These are phyloP conservation scores for Cytospora piceicola DNA, from an alignment of 2,329 filamentous ascomycete genomes.

Conservation along the genomic window DNA sequence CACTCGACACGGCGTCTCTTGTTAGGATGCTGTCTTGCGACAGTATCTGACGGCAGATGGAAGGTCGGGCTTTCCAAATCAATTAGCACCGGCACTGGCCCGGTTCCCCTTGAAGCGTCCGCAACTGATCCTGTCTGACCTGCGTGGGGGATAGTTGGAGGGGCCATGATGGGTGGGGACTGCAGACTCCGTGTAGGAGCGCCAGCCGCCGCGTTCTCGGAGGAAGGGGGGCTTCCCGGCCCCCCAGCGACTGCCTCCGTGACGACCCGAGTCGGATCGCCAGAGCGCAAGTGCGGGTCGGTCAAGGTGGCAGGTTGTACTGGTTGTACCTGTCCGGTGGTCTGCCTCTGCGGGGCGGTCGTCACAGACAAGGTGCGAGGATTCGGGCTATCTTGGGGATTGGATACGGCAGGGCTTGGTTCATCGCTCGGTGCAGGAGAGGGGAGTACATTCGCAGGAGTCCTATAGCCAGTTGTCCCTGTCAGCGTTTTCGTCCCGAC, in stretches of 20 bases:
- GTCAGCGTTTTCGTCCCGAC: slow-evolving; percentile 10
- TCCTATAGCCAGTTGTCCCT: slow-evolving; percentile 19
- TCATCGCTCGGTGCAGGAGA: slow-evolving; percentile 69
- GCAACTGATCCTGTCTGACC: not conserved
- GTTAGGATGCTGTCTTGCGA: slow-evolving; percentile 4
- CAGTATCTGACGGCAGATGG: not conserved
- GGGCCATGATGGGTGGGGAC: slow-evolving; percentile 19
- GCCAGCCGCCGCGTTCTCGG: slow-evolving; percentile 1
- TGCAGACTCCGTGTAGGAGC: not conserved
- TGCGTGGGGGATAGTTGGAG: slow-evolving; percentile 10
- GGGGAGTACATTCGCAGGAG: slow-evolving; percentile 49
- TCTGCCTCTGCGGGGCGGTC: slow-evolving; percentile 24
- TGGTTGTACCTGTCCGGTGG: not conserved
- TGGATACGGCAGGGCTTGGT: slow-evolving; percentile 50
- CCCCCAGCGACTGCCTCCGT: not conserved
- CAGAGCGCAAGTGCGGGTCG: not conserved
- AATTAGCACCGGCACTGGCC: not conserved
- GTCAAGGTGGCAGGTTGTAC: not conserved
- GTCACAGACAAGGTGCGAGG: slow-evolving; percentile 34
- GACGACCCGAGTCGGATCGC: not conserved
- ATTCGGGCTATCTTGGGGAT: slow-evolving; percentile 42
- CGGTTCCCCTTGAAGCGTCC: not conserved
- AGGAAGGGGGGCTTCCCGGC: not conserved
- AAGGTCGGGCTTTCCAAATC: not conserved
- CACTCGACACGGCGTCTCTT: slow-evolving; percentile 29